These are phyloP conservation scores for Populus nigra DNA, from an alignment of 345 rosid species.

Conservation along the genomic window DNA sequence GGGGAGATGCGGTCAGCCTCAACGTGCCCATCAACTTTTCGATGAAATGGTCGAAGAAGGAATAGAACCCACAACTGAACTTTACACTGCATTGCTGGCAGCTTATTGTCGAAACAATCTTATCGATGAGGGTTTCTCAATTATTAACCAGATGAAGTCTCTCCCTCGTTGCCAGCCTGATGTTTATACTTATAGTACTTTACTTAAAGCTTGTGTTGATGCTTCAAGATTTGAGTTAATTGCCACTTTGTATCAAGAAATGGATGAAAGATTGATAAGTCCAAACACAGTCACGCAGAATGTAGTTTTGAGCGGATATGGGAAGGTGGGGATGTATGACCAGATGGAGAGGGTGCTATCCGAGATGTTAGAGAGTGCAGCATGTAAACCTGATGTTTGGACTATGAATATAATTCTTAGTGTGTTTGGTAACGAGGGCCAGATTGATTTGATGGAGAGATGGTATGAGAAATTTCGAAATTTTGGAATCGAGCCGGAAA, in stretches of 20 bases:
- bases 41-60: conserved; percentile 79
- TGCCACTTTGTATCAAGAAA: conserved; percentile 53
- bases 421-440: conserved; percentile 80
- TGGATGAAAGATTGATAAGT: conserved; percentile 63
- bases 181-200: conserved; percentile 70
- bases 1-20: conserved; percentile 70
- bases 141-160: conserved; percentile 59
- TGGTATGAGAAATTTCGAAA: conserved; percentile 87
- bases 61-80: conserved; percentile 63
- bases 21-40: conserved; percentile 62
- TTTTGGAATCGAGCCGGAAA: conserved; percentile 83
- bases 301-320: conserved; percentile 82
- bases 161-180: conserved; percentile 80
- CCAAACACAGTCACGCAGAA: conserved; percentile 88
- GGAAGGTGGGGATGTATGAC: conserved; percentile 66
- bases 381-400: conserved; percentile 88
- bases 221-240: conserved; percentile 58
- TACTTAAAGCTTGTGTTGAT: conserved; percentile 72
- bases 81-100: conserved; percentile 73
- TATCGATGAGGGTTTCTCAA: conserved; percentile 58
- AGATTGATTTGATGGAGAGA: conserved; percentile 78
- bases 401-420: conserved; percentile 80
- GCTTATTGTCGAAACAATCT: conserved; percentile 72
- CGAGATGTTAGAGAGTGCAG: conserved; percentile 60
- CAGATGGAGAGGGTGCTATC: conserved; percentile 82